These are phyloP conservation scores for Lipomyces spencermartinsiae DNA, from an alignment of 805 yeast species.

Conservation along the genomic window DNA sequence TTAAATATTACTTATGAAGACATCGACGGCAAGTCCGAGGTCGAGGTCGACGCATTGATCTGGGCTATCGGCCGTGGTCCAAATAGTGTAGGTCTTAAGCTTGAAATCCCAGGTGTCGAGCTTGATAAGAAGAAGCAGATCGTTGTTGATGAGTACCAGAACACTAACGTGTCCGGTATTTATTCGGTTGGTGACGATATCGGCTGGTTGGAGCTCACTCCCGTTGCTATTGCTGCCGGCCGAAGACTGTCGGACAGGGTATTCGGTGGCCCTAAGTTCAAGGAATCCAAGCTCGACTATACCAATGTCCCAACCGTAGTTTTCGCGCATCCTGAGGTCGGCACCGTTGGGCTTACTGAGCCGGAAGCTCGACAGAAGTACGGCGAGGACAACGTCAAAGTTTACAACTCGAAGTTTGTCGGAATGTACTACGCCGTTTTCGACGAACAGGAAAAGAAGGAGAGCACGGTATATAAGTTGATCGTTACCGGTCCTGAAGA, in stretches of 20 bases:
- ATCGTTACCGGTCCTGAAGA: conserved; percentile 80
- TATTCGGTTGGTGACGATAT: conserved; percentile 93
- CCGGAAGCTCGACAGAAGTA: conserved; percentile 75
- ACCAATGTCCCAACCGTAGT: conserved; percentile 90
- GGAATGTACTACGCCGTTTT: conserved; percentile 94
- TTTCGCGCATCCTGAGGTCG: conserved; percentile 98
- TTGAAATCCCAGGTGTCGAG: conserved; percentile 77
- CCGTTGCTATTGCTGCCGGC: conserved; percentile 99
- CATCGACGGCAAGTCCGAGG: conserved; percentile 48
- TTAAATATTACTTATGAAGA: conserved; percentile 55
- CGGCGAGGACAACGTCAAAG: conserved; percentile 80
- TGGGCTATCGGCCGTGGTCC: conserved; percentile 97
- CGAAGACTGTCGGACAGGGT: conserved; percentile 89
- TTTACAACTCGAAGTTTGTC: conserved; percentile 81
- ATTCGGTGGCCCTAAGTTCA: conserved; percentile 78
- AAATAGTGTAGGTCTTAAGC: conserved; percentile 66
- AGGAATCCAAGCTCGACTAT: conserved; percentile 82
- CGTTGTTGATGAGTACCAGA: conserved; percentile 85
- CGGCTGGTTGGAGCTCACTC: conserved; percentile 88
- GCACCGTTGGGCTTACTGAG: conserved; percentile 87
- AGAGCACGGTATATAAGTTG: conserved; percentile 86
- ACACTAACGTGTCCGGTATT: conserved; percentile 71
- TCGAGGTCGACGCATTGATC: conserved; percentile 79
- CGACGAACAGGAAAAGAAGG: conserved; percentile 65
- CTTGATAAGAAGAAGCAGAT: conserved; percentile 65